Conservation (phyloP, 2,329 filamentous ascomycete genomes). For the Colletotrichum godetiae region DNA sequence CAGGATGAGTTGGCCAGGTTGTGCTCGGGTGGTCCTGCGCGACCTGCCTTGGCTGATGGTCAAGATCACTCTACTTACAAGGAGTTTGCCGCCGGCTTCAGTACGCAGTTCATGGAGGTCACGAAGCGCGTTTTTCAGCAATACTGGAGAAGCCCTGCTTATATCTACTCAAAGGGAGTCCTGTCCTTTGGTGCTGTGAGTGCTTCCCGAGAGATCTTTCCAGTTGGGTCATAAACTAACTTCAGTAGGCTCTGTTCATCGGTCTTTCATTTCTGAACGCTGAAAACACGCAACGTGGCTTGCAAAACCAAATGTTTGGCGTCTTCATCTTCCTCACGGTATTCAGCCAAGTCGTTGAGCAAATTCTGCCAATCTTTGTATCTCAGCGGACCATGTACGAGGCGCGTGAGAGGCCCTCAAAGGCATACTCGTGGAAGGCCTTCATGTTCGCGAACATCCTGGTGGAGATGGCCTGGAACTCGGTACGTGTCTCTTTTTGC, state of each 20-base stretch:
- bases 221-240: neutral
- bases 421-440: slow-evolving; percentile 75
- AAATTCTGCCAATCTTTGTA: slow-evolving; percentile 78
- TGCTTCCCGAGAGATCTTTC: neutral
- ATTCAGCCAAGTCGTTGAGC: slow-evolving; percentile 73
- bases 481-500: too few relatives aligned
- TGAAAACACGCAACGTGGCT: slow-evolving; percentile 69
- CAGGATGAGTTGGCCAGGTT: slow-evolving; percentile 35
- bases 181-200: slow-evolving; percentile 38
- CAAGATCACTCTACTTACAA: slow-evolving; percentile 41
- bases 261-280: slow-evolving; percentile 76
- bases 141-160: slow-evolving; percentile 60
- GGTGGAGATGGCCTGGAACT: slow-evolving; percentile 76
- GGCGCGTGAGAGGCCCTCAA: slow-evolving; percentile 73
- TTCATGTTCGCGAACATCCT: slow-evolving; percentile 72
- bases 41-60: neutral
- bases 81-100: slow-evolving; percentile 46
- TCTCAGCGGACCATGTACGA: slow-evolving; percentile 77
- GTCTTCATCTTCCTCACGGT: slow-evolving; percentile 79
- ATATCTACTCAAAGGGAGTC: slow-evolving; percentile 68
- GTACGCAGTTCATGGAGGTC: slow-evolving; percentile 47
- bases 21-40: neutral
- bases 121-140: slow-evolving; percentile 49
- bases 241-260: slow-evolving; percentile 66
- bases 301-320: slow-evolving; percentile 78